phyloP scores from a whole-genome alignment of 1,139 yeast species.

The Saccharomyces pastorianus region DNA sequence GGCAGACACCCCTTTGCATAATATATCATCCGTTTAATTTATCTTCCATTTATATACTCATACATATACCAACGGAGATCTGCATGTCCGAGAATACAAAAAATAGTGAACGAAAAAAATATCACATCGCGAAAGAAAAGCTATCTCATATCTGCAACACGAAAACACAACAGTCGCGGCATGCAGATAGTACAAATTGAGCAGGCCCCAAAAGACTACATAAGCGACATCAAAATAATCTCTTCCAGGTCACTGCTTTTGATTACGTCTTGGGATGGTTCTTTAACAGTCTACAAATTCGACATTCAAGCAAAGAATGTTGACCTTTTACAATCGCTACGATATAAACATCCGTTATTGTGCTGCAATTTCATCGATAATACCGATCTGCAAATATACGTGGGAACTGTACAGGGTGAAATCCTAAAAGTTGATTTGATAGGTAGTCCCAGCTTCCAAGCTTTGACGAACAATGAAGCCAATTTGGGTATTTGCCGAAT shows the following conservation, averaged over 20 bases:
- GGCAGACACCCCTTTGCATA: slow-evolving; percentile 3
- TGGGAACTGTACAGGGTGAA: slow-evolving; percentile 28
- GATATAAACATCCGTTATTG: slow-evolving; percentile 16
- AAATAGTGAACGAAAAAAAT: neutral
- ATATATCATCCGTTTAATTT: neutral
- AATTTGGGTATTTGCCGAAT: slow-evolving; percentile 16
- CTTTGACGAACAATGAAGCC: slow-evolving; percentile 7
- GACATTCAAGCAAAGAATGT: slow-evolving; percentile 6
- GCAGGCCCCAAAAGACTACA: slow-evolving; percentile 21
- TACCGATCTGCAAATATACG: slow-evolving; percentile 12
- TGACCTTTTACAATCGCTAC: slow-evolving; percentile 9
- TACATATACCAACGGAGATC: slow-evolving; percentile 6
- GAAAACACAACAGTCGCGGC: neutral
- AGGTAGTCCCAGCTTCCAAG: neutral
- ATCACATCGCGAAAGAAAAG: neutral
- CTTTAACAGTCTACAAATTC: slow-evolving; percentile 18
- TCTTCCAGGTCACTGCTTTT: slow-evolving; percentile 12
- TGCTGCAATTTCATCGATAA: slow-evolving; percentile 10
- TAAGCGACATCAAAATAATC: slow-evolving; percentile 20
- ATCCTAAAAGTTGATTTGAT: slow-evolving; percentile 17
- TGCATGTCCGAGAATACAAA: slow-evolving; percentile 6
- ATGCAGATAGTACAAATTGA: slow-evolving; percentile 7
- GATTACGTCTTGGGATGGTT: slow-evolving; percentile 29
- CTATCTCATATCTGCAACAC: neutral
- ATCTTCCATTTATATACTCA: neutral